Conservation (phyloP, 2,329 filamentous ascomycete genomes). For the Scedosporium minutisporum region DNA sequence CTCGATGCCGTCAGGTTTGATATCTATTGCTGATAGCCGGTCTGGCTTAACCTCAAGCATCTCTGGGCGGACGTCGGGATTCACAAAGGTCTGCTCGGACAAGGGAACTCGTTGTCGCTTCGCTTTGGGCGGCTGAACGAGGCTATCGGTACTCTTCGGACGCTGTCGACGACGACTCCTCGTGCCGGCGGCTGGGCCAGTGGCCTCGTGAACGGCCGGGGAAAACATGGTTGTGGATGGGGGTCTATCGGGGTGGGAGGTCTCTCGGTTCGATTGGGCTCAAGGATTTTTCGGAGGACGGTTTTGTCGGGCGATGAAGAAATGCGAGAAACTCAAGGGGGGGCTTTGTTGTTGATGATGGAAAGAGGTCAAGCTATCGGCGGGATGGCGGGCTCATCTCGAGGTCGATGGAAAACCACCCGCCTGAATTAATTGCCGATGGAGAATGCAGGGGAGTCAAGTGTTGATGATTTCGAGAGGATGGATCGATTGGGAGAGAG, state of each 20-base stretch:
- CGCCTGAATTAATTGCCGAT: background rate
- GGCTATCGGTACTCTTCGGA: slow-evolving; percentile 44
- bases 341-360: background rate
- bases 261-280: background rate
- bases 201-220: slow-evolving; percentile 37
- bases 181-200: slow-evolving; percentile 43
- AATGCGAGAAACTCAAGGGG: background rate
- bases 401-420: slow-evolving; percentile 2
- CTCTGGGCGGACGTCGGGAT: slow-evolving; percentile 40
- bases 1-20: slow-evolving; percentile 38
- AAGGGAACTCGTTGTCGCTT: slow-evolving; percentile 53
- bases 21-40: slow-evolving; percentile 34
- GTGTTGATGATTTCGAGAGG: background rate
- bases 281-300: background rate
- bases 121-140: slow-evolving; percentile 49
- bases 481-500: background rate
- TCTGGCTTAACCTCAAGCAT: slow-evolving; percentile 47
- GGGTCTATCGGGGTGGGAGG: background rate
- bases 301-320: background rate
- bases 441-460: background rate
- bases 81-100: slow-evolving; percentile 46
- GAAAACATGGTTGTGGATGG: slow-evolving; percentile 45
- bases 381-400: slow-evolving; percentile 3
- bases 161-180: slow-evolving; percentile 54
- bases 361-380: background rate